These are phyloP conservation scores for Kodamaea plutei DNA, from an alignment of 1,139 yeast species.

Conservation along the genomic window DNA sequence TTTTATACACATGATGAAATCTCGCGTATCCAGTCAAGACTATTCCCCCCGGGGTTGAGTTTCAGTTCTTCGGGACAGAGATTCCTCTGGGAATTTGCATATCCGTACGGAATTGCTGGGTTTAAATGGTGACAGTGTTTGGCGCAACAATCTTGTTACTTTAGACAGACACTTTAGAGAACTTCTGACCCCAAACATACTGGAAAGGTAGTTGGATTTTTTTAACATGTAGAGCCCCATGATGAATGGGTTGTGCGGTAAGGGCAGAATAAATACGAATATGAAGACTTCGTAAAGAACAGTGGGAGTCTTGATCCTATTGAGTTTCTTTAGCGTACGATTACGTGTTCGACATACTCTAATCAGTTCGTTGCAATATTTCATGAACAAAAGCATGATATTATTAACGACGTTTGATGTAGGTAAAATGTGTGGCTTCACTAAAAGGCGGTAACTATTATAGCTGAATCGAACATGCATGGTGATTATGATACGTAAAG, in stretches of 20 bases:
- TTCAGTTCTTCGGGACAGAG: constrained; percentile 17
- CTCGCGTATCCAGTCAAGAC: constrained; percentile 48
- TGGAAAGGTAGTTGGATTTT: no score
- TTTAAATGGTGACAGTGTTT: constrained; percentile 54
- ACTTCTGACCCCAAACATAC: constrained; percentile 46
- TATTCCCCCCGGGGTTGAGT: constrained; percentile 49
- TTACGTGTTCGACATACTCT: constrained; percentile 10
- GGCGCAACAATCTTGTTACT: constrained; percentile 65
- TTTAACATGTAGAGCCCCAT: constrained; percentile 2
- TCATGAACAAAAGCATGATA: no score
- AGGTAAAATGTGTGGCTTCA: no score
- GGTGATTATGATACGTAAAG: no score
- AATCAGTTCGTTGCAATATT: no score
- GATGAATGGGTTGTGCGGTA: no score
- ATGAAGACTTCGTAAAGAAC: constrained; percentile 7
- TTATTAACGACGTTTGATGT: no score
- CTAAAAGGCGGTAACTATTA: no score
- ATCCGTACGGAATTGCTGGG: constrained; percentile 42
- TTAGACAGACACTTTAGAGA: constrained; percentile 43
- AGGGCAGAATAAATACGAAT: neutral
- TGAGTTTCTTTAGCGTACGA: constrained; percentile 10
- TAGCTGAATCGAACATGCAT: no score
- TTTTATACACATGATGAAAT: constrained; percentile 59
- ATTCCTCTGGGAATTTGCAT: constrained; percentile 36
- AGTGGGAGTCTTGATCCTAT: constrained; percentile 5